Conservation (phyloP, 2,329 filamentous ascomycete genomes). For the Pleoardoris graminearum region DNA sequence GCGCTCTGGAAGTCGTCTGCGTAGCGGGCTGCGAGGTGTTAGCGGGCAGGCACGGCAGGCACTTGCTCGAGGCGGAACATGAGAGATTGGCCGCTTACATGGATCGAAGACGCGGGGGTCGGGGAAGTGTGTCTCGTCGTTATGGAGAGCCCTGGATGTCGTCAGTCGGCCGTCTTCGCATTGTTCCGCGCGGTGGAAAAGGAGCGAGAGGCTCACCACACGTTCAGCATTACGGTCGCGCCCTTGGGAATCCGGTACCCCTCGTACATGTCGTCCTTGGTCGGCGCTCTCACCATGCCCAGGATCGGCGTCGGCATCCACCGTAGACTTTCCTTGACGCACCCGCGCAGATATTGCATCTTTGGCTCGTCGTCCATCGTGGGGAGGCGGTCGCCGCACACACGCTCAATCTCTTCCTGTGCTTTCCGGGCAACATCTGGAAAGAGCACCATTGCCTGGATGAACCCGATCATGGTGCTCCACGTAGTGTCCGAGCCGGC, state of each 20-base stretch:
- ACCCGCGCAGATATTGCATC: constrained; percentile 24
- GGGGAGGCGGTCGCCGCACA: constrained; percentile 33
- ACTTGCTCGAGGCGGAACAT: no score
- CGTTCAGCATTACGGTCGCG: constrained; percentile 35
- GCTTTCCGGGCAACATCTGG: constrained; percentile 18
- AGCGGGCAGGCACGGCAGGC: no score
- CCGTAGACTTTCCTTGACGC: constrained; percentile 26
- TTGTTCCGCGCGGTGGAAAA: neutral
- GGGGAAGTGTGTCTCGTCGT: constrained; percentile 15
- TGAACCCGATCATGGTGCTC: constrained; percentile 18
- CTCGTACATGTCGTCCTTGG: constrained; percentile 25
- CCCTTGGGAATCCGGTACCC: constrained; percentile 43
- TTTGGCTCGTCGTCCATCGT: constrained; percentile 22
- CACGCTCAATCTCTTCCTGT: constrained; percentile 26
- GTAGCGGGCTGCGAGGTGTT: no score
- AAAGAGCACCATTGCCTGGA: constrained; percentile 22
- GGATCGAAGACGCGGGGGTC: constrained; percentile 24
- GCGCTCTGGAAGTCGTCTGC: constrained; percentile 17
- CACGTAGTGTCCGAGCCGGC: constrained; percentile 22
- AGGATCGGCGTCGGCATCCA: constrained; percentile 26
- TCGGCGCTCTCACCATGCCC: constrained; percentile 21
- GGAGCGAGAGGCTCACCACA: constrained; percentile 24
- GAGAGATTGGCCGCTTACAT: no score
- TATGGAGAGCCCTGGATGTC: constrained; percentile 12
- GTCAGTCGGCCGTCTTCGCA: neutral